phyloP scores from a whole-genome alignment of 2,329 filamentous ascomycete genomes.

The Venturia pyrina region DNA sequence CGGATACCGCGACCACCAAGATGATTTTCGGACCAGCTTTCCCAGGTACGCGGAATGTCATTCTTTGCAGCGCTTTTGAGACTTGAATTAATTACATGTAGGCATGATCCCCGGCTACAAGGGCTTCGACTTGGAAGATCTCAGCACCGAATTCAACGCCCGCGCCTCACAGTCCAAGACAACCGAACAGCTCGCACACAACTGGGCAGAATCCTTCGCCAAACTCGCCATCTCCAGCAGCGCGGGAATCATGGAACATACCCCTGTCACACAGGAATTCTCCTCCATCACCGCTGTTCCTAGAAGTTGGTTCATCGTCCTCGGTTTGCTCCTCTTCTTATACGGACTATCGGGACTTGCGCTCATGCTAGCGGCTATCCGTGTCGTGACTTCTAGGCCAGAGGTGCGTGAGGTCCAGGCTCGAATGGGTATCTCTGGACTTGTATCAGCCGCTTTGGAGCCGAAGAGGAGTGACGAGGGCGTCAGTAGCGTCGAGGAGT shows the following conservation, averaged over 20 bases:
- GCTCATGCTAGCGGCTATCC: neutral
- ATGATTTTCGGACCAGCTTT: neutral
- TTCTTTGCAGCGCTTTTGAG: neutral
- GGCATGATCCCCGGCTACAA: neutral
- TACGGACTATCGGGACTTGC: neutral
- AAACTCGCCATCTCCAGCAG: conserved; percentile 26
- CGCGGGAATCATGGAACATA: conserved; percentile 16
- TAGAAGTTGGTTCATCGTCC: neutral
- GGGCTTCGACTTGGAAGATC: neutral
- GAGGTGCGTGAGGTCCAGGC: neutral
- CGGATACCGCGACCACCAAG: neutral
- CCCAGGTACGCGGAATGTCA: neutral
- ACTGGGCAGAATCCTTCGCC: conserved; percentile 23
- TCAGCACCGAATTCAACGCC: conserved; percentile 1
- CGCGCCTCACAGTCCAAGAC: neutral
- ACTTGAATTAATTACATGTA: neutral
- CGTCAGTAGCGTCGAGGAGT: neutral
- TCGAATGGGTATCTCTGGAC: neutral
- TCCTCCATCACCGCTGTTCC: neutral
- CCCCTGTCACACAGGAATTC: neutral
- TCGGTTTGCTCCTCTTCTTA: neutral
- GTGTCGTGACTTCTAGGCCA: neutral
- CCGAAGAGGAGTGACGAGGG: neutral
- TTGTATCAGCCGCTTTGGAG: neutral
- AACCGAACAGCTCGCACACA: neutral